Evolutionary conservation across 2,329 filamentous ascomycete species (phyloP).

Genomic region (Boeremia exigua): DNA sequence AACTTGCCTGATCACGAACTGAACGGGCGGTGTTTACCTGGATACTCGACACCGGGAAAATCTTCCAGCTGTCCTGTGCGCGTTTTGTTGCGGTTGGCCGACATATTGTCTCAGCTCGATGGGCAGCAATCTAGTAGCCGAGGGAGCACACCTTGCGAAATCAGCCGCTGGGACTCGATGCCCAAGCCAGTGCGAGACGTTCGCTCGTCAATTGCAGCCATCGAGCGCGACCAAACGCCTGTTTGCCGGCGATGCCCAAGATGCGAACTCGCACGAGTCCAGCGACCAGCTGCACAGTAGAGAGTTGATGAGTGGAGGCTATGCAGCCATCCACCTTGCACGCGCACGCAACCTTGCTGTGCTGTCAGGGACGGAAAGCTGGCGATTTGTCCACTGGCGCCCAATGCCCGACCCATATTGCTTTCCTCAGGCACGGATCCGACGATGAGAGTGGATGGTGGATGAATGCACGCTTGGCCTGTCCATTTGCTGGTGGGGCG

Average conservation of each 20-base stretch:
- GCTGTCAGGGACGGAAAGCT: constrained; percentile 29
- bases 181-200: constrained; percentile 2
- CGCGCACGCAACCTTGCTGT: constrained; percentile 3
- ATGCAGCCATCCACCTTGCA: constrained; percentile 27
- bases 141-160: constrained; percentile 18
- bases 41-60: background rate
- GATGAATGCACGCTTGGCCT: constrained; percentile 24
- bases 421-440: constrained; percentile 6
- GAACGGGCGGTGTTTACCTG: background rate
- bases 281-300: constrained; percentile 10
- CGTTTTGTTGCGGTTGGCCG: constrained; percentile 3
- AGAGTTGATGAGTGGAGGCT: constrained; percentile 24
- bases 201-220: constrained; percentile 4
- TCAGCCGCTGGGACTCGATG: background rate
- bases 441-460: constrained; percentile 11
- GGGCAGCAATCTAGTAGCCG: constrained; percentile 33
- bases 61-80: constrained; percentile 3
- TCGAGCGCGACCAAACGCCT: constrained; percentile 4
- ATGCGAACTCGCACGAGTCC: constrained; percentile 9
- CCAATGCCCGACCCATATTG: constrained; percentile 36
- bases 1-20: constrained; percentile 10
- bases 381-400: constrained; percentile 31
- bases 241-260: constrained; percentile 9
- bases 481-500: constrained; percentile 29
- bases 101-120: constrained; percentile 28